Conservation (phyloP, 192 early-diverging fungal genomes). For the Fimicolochytrium jonesii region DNA sequence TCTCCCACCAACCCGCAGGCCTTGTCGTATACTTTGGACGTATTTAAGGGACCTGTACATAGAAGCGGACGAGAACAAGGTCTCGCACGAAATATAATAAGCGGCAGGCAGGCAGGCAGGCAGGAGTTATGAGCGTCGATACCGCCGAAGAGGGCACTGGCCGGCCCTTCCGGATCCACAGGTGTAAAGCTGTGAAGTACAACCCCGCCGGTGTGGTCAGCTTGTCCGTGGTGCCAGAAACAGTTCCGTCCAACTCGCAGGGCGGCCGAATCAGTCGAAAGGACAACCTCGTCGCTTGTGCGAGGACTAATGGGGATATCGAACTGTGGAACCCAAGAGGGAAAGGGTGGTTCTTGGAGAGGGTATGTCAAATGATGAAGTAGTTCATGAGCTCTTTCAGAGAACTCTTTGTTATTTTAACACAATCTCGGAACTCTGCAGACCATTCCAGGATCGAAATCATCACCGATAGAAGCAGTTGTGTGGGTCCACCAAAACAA, state of each 20-base stretch:
- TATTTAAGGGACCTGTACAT: too few relatives aligned
- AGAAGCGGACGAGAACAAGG: too few relatives aligned
- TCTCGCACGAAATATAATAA: too few relatives aligned
- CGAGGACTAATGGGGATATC: conserved; percentile 87
- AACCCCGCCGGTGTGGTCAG: conserved; percentile 80
- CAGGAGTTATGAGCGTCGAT: too few relatives aligned
- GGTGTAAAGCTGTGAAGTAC: conserved; percentile 77
- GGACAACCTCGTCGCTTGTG: too few relatives aligned
- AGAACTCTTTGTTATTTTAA: not conserved
- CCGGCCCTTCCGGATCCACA: conserved; percentile 28
- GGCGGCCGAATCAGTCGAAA: too few relatives aligned
- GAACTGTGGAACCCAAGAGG: conserved; percentile 79
- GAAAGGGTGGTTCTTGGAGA: conserved; percentile 69
- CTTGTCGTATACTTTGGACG: too few relatives aligned
- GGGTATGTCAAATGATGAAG: conserved; percentile 45
- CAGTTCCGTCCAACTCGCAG: not conserved
- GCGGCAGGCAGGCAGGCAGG: too few relatives aligned
- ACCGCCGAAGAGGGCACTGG: too few relatives aligned
- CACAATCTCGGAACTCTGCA: too few relatives aligned
- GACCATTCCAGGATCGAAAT: conserved; percentile 76
- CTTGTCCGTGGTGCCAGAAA: conserved; percentile 67
- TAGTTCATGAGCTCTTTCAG: not conserved
- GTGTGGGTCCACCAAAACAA: conserved; percentile 75
- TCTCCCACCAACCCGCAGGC: too few relatives aligned
- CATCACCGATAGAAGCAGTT: conserved; percentile 71